A percentile compares a stretch with the other conserved stretches of the same genome.
These are phyloP conservation scores for Aspergillus texensis DNA, from an alignment of 2,329 filamentous ascomycete genomes.

Conservation along the genomic window DNA sequence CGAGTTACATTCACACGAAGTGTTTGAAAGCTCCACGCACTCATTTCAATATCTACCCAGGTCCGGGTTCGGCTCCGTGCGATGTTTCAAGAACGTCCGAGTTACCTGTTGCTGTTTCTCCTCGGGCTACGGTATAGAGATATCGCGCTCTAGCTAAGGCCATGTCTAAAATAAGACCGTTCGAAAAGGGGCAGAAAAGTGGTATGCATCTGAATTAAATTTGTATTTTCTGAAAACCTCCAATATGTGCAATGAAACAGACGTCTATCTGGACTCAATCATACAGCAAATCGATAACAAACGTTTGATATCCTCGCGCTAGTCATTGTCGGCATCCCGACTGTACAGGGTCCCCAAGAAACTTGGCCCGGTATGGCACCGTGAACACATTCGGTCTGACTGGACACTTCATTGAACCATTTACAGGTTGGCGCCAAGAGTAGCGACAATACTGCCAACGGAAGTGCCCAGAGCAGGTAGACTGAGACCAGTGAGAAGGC, in stretches of 20 bases:
- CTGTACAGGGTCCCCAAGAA: not conserved
- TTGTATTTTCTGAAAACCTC: conserved; percentile 3
- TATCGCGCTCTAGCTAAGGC: not conserved
- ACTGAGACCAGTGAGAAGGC: conserved; percentile 26
- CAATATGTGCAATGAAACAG: conserved; percentile 9
- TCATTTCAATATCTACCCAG: not conserved
- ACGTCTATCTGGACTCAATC: conserved; percentile 7
- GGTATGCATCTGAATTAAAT: conserved; percentile 1
- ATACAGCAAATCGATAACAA: conserved; percentile 7
- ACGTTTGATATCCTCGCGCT: conserved; percentile 8
- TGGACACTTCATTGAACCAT: not conserved
- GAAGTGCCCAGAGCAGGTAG: conserved; percentile 31
- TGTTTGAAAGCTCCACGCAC: not conserved
- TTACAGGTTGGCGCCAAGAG: conserved; percentile 17
- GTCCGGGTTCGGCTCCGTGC: not conserved
- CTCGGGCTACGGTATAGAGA: not conserved
- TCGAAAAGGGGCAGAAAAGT: not conserved
- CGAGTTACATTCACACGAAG: not conserved
- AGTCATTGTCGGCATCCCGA: conserved; percentile 8
- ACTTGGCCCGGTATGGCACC: not conserved
- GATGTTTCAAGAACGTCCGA: not conserved
- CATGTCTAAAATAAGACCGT: not conserved
- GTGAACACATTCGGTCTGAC: not conserved
- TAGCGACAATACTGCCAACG: conserved; percentile 31
- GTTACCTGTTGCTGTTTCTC: not conserved